These are phyloP conservation scores for Suillus sp. DNA, from an alignment of 768 basidiomycete genomes.

Conservation along the genomic window DNA sequence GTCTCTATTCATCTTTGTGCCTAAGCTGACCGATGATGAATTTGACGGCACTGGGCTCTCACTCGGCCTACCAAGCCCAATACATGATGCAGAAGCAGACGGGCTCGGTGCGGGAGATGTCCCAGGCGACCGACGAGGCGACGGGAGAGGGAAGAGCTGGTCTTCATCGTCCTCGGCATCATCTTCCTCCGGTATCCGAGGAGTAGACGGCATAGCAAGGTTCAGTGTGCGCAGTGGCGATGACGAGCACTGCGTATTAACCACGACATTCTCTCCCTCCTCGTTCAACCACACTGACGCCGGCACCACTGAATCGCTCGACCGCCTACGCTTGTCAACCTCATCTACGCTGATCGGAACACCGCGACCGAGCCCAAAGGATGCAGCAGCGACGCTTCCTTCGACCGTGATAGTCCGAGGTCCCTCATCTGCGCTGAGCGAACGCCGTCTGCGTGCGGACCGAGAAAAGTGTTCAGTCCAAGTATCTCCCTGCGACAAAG, in stretches of 20 bases:
- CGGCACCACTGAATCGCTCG: slow-evolving; percentile 35
- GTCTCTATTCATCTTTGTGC: slow-evolving; percentile 7
- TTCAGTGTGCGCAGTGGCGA: slow-evolving; percentile 18
- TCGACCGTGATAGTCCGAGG: slow-evolving; percentile 31
- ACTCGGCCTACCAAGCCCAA: slow-evolving; percentile 14
- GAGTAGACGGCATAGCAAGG: slow-evolving; percentile 16
- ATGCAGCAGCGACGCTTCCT: slow-evolving; percentile 35
- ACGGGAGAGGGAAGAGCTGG: slow-evolving; percentile 60
- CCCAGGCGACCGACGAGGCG: slow-evolving; percentile 56
- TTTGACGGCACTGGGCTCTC: slow-evolving; percentile 21
- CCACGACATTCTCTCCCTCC: background rate
- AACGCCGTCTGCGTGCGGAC: slow-evolving; percentile 62
- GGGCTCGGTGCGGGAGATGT: slow-evolving; percentile 41
- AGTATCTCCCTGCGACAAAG: slow-evolving; percentile 51
- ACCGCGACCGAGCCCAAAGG: slow-evolving; percentile 22
- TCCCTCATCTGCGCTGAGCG: slow-evolving; percentile 39
- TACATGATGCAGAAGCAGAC: slow-evolving; percentile 31
- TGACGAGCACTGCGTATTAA: slow-evolving; percentile 7
- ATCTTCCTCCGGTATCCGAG: slow-evolving; percentile 36
- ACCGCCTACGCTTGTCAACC: slow-evolving; percentile 57
- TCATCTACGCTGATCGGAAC: slow-evolving; percentile 61
- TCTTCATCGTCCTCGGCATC: slow-evolving; percentile 57
- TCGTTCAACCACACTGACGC: slow-evolving; percentile 14
- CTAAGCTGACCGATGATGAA: slow-evolving; percentile 21
- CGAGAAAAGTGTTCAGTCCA: slow-evolving; percentile 68